A percentile compares a stretch with the other conserved stretches of the same genome.
Evolutionary conservation across 2,329 filamentous ascomycete genomes (phyloP).

Genomic region (Xylariaceae sp.): DNA sequence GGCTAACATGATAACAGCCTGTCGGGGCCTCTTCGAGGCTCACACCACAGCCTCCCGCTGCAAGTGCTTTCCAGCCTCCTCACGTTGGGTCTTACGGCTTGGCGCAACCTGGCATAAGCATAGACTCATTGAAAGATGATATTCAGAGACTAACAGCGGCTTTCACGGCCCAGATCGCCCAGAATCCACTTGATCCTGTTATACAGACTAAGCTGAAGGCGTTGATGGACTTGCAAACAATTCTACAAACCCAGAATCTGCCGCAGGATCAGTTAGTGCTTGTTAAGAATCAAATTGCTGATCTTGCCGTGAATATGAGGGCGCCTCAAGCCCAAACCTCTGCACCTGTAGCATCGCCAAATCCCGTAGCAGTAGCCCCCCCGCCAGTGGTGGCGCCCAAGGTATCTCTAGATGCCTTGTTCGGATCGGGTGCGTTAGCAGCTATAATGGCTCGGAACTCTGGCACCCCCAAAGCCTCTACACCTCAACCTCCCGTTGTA

Average conservation of each 20-base stretch:
- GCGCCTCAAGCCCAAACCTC: constrained; percentile 39
- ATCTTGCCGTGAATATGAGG: constrained; percentile 62
- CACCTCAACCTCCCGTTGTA: constrained; percentile 39
- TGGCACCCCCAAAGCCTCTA: constrained; percentile 43
- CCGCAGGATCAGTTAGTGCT: constrained; percentile 75
- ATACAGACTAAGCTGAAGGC: constrained; percentile 77
- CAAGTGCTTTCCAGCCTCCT: constrained; percentile 39
- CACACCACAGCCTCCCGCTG: constrained; percentile 35
- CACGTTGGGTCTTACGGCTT: constrained; percentile 36
- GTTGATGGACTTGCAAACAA: constrained; percentile 75
- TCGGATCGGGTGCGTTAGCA: constrained; percentile 56
- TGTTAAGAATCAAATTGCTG: constrained; percentile 79
- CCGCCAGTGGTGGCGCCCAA: constrained; percentile 31
- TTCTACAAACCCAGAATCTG: constrained; percentile 72
- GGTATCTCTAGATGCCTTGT: constrained; percentile 53
- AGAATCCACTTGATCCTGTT: constrained; percentile 68
- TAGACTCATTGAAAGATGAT: constrained; percentile 75
- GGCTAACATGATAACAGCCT: constrained; percentile 16
- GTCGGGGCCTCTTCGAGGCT: constrained; percentile 31
- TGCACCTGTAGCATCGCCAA: constrained; percentile 34
- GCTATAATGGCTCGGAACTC: constrained; percentile 52
- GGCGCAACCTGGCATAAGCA: constrained; percentile 48
- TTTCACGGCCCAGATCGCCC: constrained; percentile 68
- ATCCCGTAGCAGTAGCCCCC: constrained; percentile 34
- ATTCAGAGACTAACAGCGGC: constrained; percentile 71